A percentile compares a stretch with the other conserved stretches of the same genome.
These are phyloP conservation scores for Rhizopus arrhizus DNA, from an alignment of 371 early-diverging fungal genomes.

Conservation along the genomic window DNA sequence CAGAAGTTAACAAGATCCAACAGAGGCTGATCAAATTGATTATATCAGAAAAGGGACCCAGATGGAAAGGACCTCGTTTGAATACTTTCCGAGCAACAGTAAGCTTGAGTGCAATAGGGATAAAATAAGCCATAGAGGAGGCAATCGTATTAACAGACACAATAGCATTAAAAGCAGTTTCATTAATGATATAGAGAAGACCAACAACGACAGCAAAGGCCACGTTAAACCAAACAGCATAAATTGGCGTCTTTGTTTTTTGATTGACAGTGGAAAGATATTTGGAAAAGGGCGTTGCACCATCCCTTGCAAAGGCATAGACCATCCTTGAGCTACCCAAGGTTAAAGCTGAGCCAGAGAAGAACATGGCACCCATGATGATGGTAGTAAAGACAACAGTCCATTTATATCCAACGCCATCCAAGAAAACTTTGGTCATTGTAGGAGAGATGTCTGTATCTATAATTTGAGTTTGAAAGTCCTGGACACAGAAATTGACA, in stretches of 20 bases:
- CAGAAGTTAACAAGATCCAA: constrained; percentile 64
- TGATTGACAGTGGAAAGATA: constrained; percentile 47
- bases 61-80: constrained; percentile 58
- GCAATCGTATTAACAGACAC: constrained; percentile 67
- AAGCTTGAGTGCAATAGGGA: constrained; percentile 57
- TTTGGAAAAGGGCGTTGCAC: constrained; percentile 61
- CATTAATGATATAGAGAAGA: constrained; percentile 41
- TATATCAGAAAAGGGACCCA: constrained; percentile 58
- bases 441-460: constrained; percentile 43
- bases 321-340: constrained; percentile 69
- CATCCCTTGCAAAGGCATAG: constrained; percentile 77
- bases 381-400: constrained; percentile 55
- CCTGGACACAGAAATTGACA: constrained; percentile 47
- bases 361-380: constrained; percentile 59
- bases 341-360: constrained; percentile 54
- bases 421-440: constrained; percentile 60
- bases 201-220: constrained; percentile 39
- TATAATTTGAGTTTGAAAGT: constrained; percentile 48
- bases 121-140: constrained; percentile 66
- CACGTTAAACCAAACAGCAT: constrained; percentile 38
- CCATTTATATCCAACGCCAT: constrained; percentile 59
- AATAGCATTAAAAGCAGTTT: constrained; percentile 58
- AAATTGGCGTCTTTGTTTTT: constrained; percentile 37
- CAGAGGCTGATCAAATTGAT: constrained; percentile 54
- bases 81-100: constrained; percentile 54